Evolutionary conservation across 345 rosid genomes (phyloP), one percentile per base, ranked within the genome.

Genomic region (Arabidopsis thaliana): DNA sequence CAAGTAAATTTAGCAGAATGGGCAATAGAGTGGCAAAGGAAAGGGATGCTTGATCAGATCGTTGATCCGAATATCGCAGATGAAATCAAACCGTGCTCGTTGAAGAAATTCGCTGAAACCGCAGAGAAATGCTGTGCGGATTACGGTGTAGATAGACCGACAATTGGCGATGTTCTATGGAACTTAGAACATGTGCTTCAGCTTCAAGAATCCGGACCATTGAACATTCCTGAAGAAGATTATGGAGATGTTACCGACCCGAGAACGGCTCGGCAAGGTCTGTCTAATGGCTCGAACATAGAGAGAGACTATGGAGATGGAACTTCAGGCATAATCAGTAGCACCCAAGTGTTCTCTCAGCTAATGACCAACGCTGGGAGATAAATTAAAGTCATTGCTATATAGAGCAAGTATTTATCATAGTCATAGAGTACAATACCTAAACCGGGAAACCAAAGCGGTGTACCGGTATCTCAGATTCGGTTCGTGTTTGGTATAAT

Each of bases 91-190:
- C 83, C 80, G 6, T 81, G 75, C 64, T 95, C 93, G 8, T 79
- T 95, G 77, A 92, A 87, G 88, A 92, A 90, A 67, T 90, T 57
- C 11, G 97, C 91, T 0, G 99, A 95, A 65, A 92, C 97, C 0
- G 99, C 97, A 0, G 97, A 95, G 85, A 95, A 92, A 83, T 95
- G 97, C 67, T 87, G 93, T 74, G 97, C 97, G 0, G 99, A 95
- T 24, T 95, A 94, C 10, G 97, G 98, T 2, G 91, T 94, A 4
- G 97, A 94, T 77, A 89, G 98, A 78, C 98, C 98, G 0, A 83
- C 83, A 5, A 91, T 94, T 83, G 98, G 98, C 3, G 98, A 91
- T 80, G 97, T 94, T 44, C 49, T 94, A 41, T 94, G 98, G 98
- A 94, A 91, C 67, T 84, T 94, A 72, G 98, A 94, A 71, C 76